Conservation (phyloP, 352 stramenopile species). For the Phytophthora meadii region DNA sequence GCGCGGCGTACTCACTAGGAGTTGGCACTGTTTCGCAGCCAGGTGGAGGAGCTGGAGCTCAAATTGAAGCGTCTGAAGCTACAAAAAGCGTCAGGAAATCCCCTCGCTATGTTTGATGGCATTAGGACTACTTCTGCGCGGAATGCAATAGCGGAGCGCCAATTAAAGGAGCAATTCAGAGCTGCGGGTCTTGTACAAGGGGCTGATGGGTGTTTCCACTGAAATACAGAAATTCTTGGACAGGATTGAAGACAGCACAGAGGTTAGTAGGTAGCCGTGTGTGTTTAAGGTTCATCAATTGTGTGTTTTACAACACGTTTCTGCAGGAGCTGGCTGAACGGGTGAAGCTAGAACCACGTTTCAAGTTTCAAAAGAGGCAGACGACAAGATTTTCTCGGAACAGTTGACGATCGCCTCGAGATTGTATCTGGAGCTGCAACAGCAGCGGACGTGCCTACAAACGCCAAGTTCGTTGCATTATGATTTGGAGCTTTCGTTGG, state of each 20-base stretch:
- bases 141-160: constrained; percentile 26
- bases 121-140: constrained; percentile 5
- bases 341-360: neutral
- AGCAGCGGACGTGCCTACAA: neutral
- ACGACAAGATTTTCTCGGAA: constrained; percentile 9
- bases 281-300: no score
- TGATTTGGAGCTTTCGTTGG: constrained; percentile 5
- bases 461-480: neutral
- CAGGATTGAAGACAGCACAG: neutral
- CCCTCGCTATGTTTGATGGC: no score
- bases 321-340: neutral
- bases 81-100: neutral
- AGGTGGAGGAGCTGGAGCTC: constrained; percentile 37
- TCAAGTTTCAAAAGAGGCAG: neutral
- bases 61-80: constrained; percentile 23
- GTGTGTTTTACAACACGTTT: neutral
- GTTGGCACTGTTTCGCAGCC: constrained; percentile 30
- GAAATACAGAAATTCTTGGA: neutral
- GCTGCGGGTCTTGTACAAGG: constrained; percentile 5
- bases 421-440: constrained; percentile 10
- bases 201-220: constrained; percentile 2
- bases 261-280: neutral
- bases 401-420: constrained; percentile 1
- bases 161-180: constrained; percentile 29
- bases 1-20: constrained; percentile 29